Evolutionary conservation across 306 rosid genomes (phyloP), one percentile per base, ranked within the genome.

Genomic region (Corylus heterophylla): DNA sequence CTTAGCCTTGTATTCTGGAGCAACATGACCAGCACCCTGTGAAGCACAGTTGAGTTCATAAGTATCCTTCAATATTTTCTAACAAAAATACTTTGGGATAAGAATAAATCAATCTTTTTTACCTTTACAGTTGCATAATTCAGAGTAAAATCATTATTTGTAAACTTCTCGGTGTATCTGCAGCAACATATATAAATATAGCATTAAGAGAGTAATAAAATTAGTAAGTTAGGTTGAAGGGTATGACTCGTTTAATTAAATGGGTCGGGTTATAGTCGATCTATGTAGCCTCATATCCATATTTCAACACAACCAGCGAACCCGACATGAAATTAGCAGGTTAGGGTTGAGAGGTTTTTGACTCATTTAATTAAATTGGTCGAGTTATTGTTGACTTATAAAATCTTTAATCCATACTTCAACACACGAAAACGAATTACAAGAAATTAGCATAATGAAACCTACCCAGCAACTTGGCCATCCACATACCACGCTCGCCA

Each of bases 401-500:
- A 6, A 42, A 8, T 42, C 45, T 42, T 42, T 42, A 42, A 42
- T 6, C 7, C 45, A 42, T 5, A 42, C 1, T 1, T 42, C 45
- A 1, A 42, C 45, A 42, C 8, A 6, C 3, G 42, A 37, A 12
- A 17, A 39, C 4, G 14, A 35, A 37, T 66, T 64, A 11, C 12
- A 17, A 7, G 71, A 17, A 49, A 47, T 25, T 12, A 20, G 39
- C 0, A 63, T 48, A 74, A 11, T 27, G 3, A 48, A 74, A 66
- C 79, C 25, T 74, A 80, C 83, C 83, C 83, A 8, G 83, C 83
- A 42, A 80, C 83, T 80, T 80, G 83, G 44, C 76, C 83, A 74
- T 80, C 79, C 48, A 80, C 79, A 55, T 27, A 80, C 83, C 83
- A 80, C 18, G 79, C 69, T 51, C 79, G 50, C 83, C 83, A 80